Base-by-base conservation (phyloP, 306 rosid genomes). In the Prunus kanzakura region DNA sequence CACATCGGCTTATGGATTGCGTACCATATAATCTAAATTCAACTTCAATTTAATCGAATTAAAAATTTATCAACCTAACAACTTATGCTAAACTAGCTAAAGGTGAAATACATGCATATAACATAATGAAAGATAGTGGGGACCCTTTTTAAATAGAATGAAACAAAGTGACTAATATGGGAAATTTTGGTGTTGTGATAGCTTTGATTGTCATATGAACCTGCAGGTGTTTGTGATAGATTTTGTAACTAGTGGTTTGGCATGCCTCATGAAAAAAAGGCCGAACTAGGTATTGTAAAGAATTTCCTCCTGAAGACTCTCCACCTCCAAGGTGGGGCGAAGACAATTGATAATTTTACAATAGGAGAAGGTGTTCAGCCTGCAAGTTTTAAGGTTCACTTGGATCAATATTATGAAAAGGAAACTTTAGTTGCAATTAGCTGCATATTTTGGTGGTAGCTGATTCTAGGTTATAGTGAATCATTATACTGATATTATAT, bases 391-490 rank as follows among this genome's bases (percentile, higher is more conserved):
- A 81, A 81, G 32, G 84, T 81, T 76, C 74, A 56, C 30, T 8
- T 4, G 27, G 73, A 81, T 60, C 19, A 77, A 27, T 43, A 63
- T 11, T 1, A 56, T 41, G 27, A 8, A 11, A 70, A 55, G 58
- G 84, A 76, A 46, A 71, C 69, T 55, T 6, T 81, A 6, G 74
- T 70, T 64, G 84, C 78, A 0, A 81, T 35, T 35, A 35, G 41
- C 41, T 35, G 41, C 41, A 35, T 6, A 81, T 76, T 81, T 76
- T 55, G 81, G 84, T 25, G 84, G 74, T 4, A 81, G 75, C 43
- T 14, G 84, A 81, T 49, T 81, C 75, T 25, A 81, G 81, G 6
- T 81, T 81, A 63, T 81, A 81, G 81, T 81, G 81, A 78, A 81
- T 81, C 41, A 76, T 81, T 35, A 58, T 81, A 64, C 74, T 76